Evolutionary conservation across 108 stramenopile species (phyloP).

Genomic region (Cyclotella baltica): DNA sequence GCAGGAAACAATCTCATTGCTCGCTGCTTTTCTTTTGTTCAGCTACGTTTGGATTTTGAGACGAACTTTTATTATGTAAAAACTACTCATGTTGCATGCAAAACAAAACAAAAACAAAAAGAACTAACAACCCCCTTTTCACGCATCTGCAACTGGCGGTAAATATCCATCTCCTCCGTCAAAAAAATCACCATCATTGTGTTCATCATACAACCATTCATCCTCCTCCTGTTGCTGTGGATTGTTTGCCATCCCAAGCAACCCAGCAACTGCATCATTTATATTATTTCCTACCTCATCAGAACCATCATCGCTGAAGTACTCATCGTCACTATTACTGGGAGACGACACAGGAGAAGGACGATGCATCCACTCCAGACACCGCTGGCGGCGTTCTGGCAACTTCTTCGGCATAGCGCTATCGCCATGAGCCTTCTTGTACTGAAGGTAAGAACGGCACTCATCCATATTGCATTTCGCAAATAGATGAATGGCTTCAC

Average conservation of each 20-base stretch:
- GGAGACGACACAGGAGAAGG: slow-evolving; percentile 5
- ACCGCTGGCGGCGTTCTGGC: not conserved
- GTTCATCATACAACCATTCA: not conserved
- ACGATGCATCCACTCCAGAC: slow-evolving; percentile 1
- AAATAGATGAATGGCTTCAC: not conserved
- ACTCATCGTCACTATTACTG: not conserved
- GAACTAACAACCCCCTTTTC: too few relatives aligned
- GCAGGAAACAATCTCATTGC: too few relatives aligned
- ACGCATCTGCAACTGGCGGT: not conserved
- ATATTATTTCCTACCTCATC: too few relatives aligned
- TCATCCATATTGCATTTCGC: not conserved
- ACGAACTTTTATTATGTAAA: too few relatives aligned
- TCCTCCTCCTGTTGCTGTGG: not conserved
- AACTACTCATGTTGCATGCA: too few relatives aligned
- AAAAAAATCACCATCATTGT: not conserved
- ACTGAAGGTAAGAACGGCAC: slow-evolving; percentile 7
- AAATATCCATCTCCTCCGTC: not conserved
- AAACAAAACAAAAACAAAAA: too few relatives aligned
- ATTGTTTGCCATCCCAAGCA: not conserved
- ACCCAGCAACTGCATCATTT: not conserved
- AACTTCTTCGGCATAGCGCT: not conserved
- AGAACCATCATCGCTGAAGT: not conserved
- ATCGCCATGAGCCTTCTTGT: not conserved
- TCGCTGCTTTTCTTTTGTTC: too few relatives aligned
- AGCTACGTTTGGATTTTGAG: too few relatives aligned